Conservation (phyloP, 2,329 filamentous ascomycete genomes). For the Aureobasidium uvarum region DNA sequence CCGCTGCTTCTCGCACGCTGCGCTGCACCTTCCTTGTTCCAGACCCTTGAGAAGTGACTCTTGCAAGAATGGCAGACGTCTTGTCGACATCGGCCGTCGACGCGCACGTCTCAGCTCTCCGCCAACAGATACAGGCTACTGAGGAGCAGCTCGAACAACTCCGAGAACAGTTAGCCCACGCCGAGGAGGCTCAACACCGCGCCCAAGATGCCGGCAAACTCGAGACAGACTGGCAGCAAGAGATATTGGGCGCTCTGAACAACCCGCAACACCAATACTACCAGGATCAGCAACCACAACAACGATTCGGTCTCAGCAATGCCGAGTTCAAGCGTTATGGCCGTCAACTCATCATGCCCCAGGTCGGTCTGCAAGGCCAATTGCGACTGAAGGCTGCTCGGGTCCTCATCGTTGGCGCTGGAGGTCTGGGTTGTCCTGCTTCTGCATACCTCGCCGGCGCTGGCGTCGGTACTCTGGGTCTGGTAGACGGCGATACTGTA, state of each 20-base stretch:
- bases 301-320: conserved; percentile 51
- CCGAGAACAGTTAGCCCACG: conserved; percentile 44
- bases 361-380: conserved; percentile 77
- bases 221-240: conserved; percentile 44
- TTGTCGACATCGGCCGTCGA: conserved; percentile 30
- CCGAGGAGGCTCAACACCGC: conserved; percentile 40
- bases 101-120: conserved; percentile 41
- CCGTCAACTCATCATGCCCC: conserved; percentile 83
- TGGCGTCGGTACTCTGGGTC: conserved; percentile 76
- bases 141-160: conserved; percentile 45
- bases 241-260: conserved; percentile 40
- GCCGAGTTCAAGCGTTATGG: conserved; percentile 86
- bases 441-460: conserved; percentile 90
- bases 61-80: conserved; percentile 28
- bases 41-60: background rate
- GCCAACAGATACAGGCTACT: conserved; percentile 45
- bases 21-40: background rate
- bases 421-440: conserved; percentile 87
- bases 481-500: conserved; percentile 85
- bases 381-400: conserved; percentile 65
- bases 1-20: background rate
- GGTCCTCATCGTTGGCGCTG: conserved; percentile 80
- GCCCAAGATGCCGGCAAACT: conserved; percentile 26
- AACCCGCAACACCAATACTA: conserved; percentile 31
- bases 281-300: conserved; percentile 2